Base-by-base conservation (phyloP, 2,329 filamentous ascomycete genomes). In the Dothistroma pini region DNA sequence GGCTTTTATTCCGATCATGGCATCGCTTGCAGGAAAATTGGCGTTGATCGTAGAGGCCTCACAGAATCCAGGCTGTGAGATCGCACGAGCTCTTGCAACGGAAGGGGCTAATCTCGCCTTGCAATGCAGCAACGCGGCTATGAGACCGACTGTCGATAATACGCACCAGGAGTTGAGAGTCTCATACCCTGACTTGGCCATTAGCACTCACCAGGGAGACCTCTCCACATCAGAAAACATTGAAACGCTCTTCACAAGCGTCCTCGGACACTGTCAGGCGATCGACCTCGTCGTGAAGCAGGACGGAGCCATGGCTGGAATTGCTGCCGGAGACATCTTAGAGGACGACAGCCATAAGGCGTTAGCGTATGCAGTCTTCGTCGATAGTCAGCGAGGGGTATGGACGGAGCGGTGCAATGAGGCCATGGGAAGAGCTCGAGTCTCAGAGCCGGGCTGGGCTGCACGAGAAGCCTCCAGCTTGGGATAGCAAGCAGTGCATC, bases 331-430 rank as follows among this genome's bases (percentile, higher is more conserved):
- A 19, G 41, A 44, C n/a, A 77, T 81, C 52, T 72, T 69, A 4
- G 80, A 81, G 64, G 72, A 68, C 11, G 79, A 82, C 58, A 80
- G 80, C 63, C 79, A 81, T 63, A 67, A 72, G 2, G 80, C 80
- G 76, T 81, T 80, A 73, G 77, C 75, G 25, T 59, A 41, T 47
- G 41, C 41, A 7, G 38, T 51, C 2, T 57, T 61, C n/a, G 59
- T 50, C 14, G 38, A 57, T 25, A n/a, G 31, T 6, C 57, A 59
- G 52, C 16, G 31, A 34, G 52, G 48, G 5, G 35, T 25, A n/a
- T 64, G 58, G 19, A 51, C 9, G 41, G 14, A 44, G 14, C 41
- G 41, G 14, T 44, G n/a, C 16, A 44, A 19, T 19, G 14, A 44
- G 8, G 41, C 41, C n/a, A 44, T 19, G 41, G 16, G n/a, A 4